Conservation (phyloP, 2,329 filamentous ascomycete genomes). For the Aspergillus texensis region DNA sequence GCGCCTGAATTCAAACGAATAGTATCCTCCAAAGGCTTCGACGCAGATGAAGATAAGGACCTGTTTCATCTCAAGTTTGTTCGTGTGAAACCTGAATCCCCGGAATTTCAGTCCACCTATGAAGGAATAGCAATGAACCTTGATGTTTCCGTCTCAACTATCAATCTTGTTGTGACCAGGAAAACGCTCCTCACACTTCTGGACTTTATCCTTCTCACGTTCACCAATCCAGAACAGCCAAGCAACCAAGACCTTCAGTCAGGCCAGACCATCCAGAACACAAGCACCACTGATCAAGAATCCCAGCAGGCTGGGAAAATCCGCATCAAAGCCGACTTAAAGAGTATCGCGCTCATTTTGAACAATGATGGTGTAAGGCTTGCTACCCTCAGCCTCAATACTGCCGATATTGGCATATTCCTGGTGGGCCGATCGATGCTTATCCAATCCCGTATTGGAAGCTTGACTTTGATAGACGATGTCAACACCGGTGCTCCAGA, state of each 20-base stretch:
- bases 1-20: constrained; percentile 94
- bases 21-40: constrained; percentile 81
- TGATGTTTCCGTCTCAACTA: constrained; percentile 87
- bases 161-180: constrained; percentile 92
- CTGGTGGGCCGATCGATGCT: constrained; percentile 84
- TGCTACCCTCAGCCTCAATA: constrained; percentile 88
- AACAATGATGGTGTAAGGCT: constrained; percentile 97
- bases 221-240: constrained; percentile 67
- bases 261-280: constrained; percentile 32
- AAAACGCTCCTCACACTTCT: constrained; percentile 88
- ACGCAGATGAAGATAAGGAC: constrained; percentile 71
- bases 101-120: constrained; percentile 88
- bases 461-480: constrained; percentile 87
- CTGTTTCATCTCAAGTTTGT: constrained; percentile 87
- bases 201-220: constrained; percentile 92
- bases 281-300: constrained; percentile 28
- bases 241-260: constrained; percentile 35
- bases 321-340: constrained; percentile 88
- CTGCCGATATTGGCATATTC: constrained; percentile 89
- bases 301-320: constrained; percentile 68
- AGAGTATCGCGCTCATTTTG: constrained; percentile 88
- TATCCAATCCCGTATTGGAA: constrained; percentile 81
- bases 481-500: constrained; percentile 86
- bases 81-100: constrained; percentile 85
- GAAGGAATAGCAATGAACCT: constrained; percentile 94